These are phyloP conservation scores for Rhododendron mucronatum DNA, from an alignment of 148 eudicot genomes.

Conservation along the genomic window DNA sequence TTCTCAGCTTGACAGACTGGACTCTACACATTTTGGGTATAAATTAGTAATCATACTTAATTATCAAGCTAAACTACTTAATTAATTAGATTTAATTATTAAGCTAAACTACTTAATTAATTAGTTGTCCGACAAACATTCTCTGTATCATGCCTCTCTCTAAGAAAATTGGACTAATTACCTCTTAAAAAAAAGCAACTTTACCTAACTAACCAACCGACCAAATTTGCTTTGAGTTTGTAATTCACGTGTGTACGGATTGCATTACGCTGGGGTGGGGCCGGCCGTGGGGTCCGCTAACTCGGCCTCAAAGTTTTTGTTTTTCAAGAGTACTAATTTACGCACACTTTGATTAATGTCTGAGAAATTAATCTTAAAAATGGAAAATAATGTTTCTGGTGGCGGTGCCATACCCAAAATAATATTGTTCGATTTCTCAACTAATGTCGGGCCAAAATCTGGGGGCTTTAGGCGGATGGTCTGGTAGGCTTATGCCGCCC, in stretches of 20 bases:
- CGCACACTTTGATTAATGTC: background rate
- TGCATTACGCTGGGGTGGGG: background rate
- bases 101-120: background rate
- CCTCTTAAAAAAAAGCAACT: background rate
- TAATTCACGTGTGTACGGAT: background rate
- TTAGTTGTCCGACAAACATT: constrained; percentile 10
- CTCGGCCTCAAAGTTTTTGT: background rate
- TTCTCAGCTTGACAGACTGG: constrained; percentile 12
- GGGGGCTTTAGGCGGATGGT: background rate
- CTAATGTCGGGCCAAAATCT: background rate
- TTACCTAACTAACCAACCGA: background rate
- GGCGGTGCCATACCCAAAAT: no score
- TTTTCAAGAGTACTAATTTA: no score
- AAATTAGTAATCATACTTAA: background rate
- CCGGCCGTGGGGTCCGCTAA: background rate
- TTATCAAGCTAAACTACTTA: background rate
- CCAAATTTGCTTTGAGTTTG: background rate
- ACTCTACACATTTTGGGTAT: background rate
- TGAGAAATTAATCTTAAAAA: no score
- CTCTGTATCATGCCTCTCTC: background rate
- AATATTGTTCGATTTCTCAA: background rate
- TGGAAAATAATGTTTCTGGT: no score
- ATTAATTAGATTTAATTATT: background rate
- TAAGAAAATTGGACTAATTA: background rate
- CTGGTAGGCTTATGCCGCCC: no score